Percentiles rank a stretch among this genome's conserved stretches.
phyloP scores from a whole-genome alignment of 1,284 basidiomycete genomes.

The Boletus sp. region DNA sequence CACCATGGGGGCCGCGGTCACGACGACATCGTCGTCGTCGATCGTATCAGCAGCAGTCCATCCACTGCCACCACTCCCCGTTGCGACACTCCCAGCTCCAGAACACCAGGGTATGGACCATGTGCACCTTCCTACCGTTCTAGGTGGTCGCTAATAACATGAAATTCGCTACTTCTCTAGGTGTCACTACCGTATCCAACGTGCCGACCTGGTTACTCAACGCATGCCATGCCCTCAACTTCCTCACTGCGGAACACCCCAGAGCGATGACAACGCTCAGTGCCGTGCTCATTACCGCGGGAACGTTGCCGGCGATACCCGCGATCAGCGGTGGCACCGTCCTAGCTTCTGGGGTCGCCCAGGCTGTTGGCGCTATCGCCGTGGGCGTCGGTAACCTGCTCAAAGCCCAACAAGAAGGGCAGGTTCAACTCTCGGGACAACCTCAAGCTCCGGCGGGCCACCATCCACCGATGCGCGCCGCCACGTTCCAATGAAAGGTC shows the following conservation, averaged over 20 bases:
- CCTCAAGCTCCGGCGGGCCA: conserved; percentile 19
- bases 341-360: conserved; percentile 66
- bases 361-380: conserved; percentile 73
- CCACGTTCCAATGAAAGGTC: conserved; percentile 29
- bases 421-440: conserved; percentile 31
- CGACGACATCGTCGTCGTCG: conserved; percentile 4
- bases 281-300: conserved; percentile 73
- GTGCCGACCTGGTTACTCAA: conserved; percentile 74
- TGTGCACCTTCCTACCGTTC: neutral
- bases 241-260: conserved; percentile 69
- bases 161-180: conserved; percentile 18
- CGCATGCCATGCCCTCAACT: conserved; percentile 70
- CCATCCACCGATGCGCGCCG: conserved; percentile 30
- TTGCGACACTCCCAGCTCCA: conserved; percentile 14
- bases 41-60: conserved; percentile 12
- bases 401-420: conserved; percentile 43
- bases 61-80: conserved; percentile 17
- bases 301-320: conserved; percentile 67
- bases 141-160: conserved; percentile 1
- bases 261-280: conserved; percentile 71
- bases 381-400: conserved; percentile 62
- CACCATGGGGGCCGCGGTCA: conserved; percentile 28
- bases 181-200: conserved; percentile 53
- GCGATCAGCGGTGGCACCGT: conserved; percentile 66
- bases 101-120: conserved; percentile 20